Evolutionary conservation across 306 rosid species (phyloP), one percentile per base, ranked within the genome.

Genomic region (Cicer cuneatum): DNA sequence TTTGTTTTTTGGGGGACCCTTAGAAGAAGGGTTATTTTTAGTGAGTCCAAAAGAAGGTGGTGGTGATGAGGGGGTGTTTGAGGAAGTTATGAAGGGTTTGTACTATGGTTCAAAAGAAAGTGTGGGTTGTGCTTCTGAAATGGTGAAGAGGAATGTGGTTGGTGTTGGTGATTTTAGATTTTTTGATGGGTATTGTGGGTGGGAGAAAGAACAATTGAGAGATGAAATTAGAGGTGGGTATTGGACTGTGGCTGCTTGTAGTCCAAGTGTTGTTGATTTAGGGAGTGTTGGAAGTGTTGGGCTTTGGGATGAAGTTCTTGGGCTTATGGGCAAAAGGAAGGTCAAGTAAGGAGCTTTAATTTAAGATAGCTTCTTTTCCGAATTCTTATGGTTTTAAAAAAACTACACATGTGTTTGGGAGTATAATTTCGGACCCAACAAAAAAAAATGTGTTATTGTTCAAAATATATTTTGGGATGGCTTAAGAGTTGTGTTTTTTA

Each of bases 101-200:
- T 94, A 94, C 43, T 92, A 86, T 66, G 97, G 99, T 48, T 78
- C 85, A 1, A 91, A 72, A 57, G 96, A 91, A 71, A 88, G 94
- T 37, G 88, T 93, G 45, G 97, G 98, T 0, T 88, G 97, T 81
- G 98, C 89, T 1, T 76, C 95, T 10, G 90, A 90, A 41, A 91
- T 94, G 95, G 93, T 94, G 68, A 91, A 91, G 83, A 88, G 96
- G 78, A 66, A 84, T 66, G 24, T 82, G 51, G 81, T 91, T 66
- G 89, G 83, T 74, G 66, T 84, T 68, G 88, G 73, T 3, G 93
- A 94, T 15, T 87, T 94, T 9, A 87, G 97, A 80, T 94, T 94
- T 80, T 94, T 91, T 71, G 96, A 94, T 82, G 98, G 98, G 71
- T 91, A 83, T 14, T 94, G 99, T 86, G 93, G 95, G 24, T 94